Base-by-base conservation (phyloP, 2,329 filamentous ascomycete species). In the Fusarium transvaalense region DNA sequence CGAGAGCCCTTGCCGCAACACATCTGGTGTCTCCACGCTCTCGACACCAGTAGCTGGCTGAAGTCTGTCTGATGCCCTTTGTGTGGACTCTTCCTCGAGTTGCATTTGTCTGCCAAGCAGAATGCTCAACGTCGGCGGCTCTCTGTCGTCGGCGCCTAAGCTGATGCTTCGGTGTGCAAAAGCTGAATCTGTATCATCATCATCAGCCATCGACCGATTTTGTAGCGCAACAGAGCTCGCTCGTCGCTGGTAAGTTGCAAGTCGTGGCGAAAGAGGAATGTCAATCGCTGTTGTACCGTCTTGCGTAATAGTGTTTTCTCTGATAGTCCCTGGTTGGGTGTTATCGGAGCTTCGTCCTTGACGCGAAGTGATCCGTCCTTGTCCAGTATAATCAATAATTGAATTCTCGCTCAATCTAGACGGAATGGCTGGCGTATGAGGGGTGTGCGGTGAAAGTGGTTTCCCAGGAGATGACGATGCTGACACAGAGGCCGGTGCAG, bases 331-430 rank as follows among this genome's bases (percentile, higher is more conserved):
- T 17, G 78, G 68, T 3, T 75, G 68, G 15, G 75, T 71, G 6
- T 68, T 68, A 23, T 72, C 71, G 34, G 69, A 72, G 10, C 68
- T 61, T 21, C 72, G 75, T 13, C 71, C 71, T 34, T 73, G 71
- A 17, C 78, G 74, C 10, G 79, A 76, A 25, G 75, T 70, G 19
- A 74, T 72, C 19, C 77, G 69, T n/a, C 75, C 73, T 23, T 74
- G 70, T 3, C 73, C 66, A 21, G 74, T 67, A 45, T 80, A 78
- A 54, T 80, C 78, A 37, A 79, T 79, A 32, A 96, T 93, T 52
- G 92, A 96, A 75, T 97, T 94, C 66, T 96, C 93, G 75, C 93
- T 97, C 23, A 99, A 82, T n/a, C 96, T 88, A 10, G 94, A 97
- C 21, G 95, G 95, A 29, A 98, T 93, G 13, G 94, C 94, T 6